Evolutionary conservation across 2,329 filamentous ascomycete species (phyloP).

Genomic region (Paracamarosporium sp.): DNA sequence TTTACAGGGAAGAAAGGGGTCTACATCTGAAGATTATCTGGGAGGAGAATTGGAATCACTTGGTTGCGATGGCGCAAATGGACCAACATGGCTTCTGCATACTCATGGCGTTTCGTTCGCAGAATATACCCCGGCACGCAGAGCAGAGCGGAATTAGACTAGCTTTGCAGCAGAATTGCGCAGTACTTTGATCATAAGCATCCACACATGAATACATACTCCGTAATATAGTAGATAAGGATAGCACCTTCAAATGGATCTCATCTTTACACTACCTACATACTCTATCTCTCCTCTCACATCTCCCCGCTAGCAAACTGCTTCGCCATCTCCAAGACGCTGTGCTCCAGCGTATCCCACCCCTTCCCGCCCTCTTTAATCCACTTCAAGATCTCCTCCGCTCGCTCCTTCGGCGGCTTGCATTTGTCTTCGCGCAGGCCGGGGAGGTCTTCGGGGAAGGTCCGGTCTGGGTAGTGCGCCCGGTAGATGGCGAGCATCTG

Average conservation of each 20-base stretch:
- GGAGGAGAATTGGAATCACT: not conserved
- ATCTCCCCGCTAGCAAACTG: conserved; percentile 9
- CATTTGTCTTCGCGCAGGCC: conserved; percentile 23
- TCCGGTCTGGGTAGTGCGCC: conserved; percentile 48
- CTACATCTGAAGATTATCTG: not conserved
- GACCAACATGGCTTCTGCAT: not conserved
- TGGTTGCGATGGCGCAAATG: not conserved
- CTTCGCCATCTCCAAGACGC: conserved; percentile 23
- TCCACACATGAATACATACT: too few species aligned
- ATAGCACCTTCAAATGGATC: too few species aligned
- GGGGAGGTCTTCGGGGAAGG: conserved; percentile 35
- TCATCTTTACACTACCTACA: too few species aligned
- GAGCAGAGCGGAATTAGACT: not conserved
- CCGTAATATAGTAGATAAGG: too few species aligned
- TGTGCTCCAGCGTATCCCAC: conserved; percentile 34
- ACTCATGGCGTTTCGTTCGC: not conserved
- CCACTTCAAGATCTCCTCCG: conserved; percentile 35
- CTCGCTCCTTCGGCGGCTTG: conserved; percentile 26
- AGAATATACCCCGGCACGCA: conserved; percentile 1
- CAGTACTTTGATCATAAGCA: not conserved
- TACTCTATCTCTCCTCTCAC: too few species aligned
- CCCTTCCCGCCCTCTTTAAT: conserved; percentile 28
- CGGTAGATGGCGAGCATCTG: conserved; percentile 49
- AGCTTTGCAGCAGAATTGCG: not conserved
- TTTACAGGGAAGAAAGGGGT: not conserved